Evolutionary conservation across 306 rosid genomes (phyloP).

Genomic region (Quercus gilva): DNA sequence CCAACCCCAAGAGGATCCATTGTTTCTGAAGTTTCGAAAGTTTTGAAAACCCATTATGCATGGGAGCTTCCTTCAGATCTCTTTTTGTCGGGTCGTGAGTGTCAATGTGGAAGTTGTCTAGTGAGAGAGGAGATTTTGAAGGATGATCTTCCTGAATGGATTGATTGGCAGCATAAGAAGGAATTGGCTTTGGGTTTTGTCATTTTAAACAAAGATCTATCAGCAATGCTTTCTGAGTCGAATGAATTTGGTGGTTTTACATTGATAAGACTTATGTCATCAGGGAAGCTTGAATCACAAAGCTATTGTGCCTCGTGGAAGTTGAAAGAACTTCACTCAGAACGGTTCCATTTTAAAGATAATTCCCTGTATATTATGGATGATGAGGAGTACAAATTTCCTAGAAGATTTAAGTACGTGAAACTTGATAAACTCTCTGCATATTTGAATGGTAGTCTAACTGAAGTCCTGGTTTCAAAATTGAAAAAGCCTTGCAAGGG

Average conservation of each 20-base stretch:
- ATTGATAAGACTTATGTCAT: constrained; percentile 54
- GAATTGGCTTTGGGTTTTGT: constrained; percentile 68
- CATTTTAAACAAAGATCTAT: constrained; percentile 41
- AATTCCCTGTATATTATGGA: constrained; percentile 28
- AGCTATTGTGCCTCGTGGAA: constrained; percentile 54
- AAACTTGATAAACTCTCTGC: constrained; percentile 46
- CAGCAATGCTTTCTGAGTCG: constrained; percentile 42
- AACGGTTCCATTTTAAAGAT: constrained; percentile 28
- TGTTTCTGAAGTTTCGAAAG: constrained; percentile 33
- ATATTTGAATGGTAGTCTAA: constrained; percentile 47
- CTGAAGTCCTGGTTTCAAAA: constrained; percentile 26
- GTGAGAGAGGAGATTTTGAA: constrained; percentile 52
- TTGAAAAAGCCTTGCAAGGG: constrained; percentile 14
- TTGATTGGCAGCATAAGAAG: constrained; percentile 71
- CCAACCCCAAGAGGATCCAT: constrained; percentile 32
- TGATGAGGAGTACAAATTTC: constrained; percentile 49
- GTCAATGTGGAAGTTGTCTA: constrained; percentile 59
- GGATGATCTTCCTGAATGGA: constrained; percentile 67
- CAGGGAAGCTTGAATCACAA: constrained; percentile 70
- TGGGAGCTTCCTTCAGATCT: constrained; percentile 67
- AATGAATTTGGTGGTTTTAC: constrained; percentile 67
- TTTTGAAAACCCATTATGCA: constrained; percentile 37
- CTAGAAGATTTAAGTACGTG: constrained; percentile 32
- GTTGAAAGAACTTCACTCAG: constrained; percentile 30
- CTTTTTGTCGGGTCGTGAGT: constrained; percentile 40